phyloP scores from a whole-genome alignment of 495 filamentous ascomycete species.

The Aspergillus incahuasiensis region DNA sequence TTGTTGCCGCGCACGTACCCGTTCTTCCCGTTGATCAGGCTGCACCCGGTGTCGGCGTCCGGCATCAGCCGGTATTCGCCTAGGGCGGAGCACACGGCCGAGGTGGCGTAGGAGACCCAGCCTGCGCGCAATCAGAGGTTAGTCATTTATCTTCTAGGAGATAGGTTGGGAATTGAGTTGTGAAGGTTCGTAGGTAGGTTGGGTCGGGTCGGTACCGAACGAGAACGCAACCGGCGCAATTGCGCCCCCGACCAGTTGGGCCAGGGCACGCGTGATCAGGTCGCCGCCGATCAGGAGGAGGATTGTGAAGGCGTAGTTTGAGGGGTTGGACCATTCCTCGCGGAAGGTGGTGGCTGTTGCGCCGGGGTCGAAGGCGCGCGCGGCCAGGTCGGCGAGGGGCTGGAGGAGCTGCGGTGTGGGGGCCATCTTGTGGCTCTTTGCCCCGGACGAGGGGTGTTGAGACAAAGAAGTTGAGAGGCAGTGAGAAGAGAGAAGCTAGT shows the following conservation, averaged over 20 bases:
- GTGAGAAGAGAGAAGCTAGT: not conserved
- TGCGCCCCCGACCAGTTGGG: constrained; percentile 32
- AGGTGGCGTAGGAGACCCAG: constrained; percentile 46
- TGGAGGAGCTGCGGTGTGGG: not conserved
- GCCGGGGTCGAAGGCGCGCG: not conserved
- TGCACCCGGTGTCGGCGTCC: constrained; percentile 16
- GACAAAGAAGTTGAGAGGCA: not conserved
- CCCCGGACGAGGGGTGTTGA: too few relatives aligned
- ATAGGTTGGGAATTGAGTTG: not conserved
- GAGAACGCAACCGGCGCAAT: constrained; percentile 50
- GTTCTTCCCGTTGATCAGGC: constrained; percentile 40
- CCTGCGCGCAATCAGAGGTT: constrained; percentile 4
- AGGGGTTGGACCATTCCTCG: constrained; percentile 5
- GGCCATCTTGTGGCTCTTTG: too few relatives aligned
- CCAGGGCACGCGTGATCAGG: constrained; percentile 43
- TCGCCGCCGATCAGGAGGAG: constrained; percentile 48
- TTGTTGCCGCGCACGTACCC: constrained; percentile 41
- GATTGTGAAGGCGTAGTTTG: constrained; percentile 10
- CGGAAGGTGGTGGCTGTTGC: constrained; percentile 3
- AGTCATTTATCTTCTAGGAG: not conserved
- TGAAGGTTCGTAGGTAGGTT: not conserved
- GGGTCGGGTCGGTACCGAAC: constrained; percentile 37
- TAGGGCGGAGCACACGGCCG: constrained; percentile 32
- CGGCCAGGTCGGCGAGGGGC: not conserved
- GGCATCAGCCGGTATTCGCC: constrained; percentile 43